These are phyloP conservation scores for Pseudonitzschia multiseries DNA, from an alignment of 108 stramenopile species.

Conservation along the genomic window DNA sequence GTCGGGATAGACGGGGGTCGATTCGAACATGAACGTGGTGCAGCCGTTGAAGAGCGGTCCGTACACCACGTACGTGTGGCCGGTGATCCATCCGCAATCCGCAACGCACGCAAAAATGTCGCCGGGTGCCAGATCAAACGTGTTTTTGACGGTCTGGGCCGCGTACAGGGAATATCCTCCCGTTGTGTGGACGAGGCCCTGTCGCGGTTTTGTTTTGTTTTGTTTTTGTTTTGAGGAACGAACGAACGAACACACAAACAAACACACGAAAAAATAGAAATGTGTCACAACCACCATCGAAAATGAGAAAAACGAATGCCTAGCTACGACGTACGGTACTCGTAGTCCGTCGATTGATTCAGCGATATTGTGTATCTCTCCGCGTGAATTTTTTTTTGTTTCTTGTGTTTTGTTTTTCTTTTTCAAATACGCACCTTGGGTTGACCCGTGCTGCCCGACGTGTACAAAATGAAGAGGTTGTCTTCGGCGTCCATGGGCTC, in stretches of 20 bases:
- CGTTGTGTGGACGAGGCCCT: constrained; percentile 89
- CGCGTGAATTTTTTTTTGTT: too few species aligned
- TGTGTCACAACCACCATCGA: not conserved
- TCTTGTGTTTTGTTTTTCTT: too few species aligned
- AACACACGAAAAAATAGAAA: too few species aligned
- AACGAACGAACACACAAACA: too few species aligned
- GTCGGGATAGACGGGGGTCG: constrained; percentile 92
- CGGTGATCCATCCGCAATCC: constrained; percentile 97
- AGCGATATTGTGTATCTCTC: too few species aligned
- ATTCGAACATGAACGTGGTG: constrained; percentile 95
- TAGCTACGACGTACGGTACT: too few species aligned
- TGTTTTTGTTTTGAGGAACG: not conserved
- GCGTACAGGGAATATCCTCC: constrained; percentile 96
- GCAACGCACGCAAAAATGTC: constrained; percentile 98
- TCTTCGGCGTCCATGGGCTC: constrained; percentile 96
- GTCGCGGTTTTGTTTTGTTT: not conserved
- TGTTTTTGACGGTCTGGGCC: constrained; percentile 76
- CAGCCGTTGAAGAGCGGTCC: constrained; percentile 92
- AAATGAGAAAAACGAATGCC: not conserved
- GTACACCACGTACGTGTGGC: constrained; percentile 70
- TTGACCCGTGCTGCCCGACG: constrained; percentile 92
- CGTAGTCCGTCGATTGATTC: too few species aligned
- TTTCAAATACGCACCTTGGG: constrained; percentile 71
- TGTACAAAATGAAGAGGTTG: constrained; percentile 96
- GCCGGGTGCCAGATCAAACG: constrained; percentile 73